A percentile compares a stretch with the other conserved stretches of the same genome.
Conservation (phyloP, 306 rosid species). For the Cicer arietinum region DNA sequence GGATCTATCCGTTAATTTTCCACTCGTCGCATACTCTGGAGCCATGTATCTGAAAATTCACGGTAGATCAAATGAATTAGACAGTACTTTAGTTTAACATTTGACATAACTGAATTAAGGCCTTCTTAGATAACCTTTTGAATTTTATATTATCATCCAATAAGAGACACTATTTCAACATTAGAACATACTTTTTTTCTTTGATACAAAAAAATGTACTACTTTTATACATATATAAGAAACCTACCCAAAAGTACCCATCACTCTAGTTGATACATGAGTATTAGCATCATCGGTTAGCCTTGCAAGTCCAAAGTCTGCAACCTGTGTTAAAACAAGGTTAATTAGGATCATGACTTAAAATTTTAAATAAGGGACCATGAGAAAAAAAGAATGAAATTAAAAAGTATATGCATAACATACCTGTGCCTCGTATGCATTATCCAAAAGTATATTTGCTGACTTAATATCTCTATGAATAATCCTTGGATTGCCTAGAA, state of each 20-base stretch:
- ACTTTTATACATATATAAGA: constrained; percentile 31
- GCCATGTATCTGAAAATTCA: constrained; percentile 80
- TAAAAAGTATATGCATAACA: constrained; percentile 42
- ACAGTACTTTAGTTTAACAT: not conserved
- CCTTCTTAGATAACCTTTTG: too few relatives aligned
- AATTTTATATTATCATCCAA: too few relatives aligned
- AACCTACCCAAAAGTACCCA: constrained; percentile 98
- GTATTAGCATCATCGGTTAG: constrained; percentile 72
- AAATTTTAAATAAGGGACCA: not conserved
- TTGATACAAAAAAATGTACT: not conserved
- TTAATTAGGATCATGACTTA: constrained; percentile 41
- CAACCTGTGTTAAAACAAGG: constrained; percentile 63
- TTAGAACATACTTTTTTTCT: too few relatives aligned
- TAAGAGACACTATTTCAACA: too few relatives aligned
- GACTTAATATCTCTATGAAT: constrained; percentile 97
- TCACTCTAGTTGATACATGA: constrained; percentile 92
- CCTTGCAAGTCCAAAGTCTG: constrained; percentile 96
- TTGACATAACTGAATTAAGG: not conserved
- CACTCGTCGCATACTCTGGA: constrained; percentile 95
- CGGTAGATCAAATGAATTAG: constrained; percentile 27
- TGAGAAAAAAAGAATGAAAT: not conserved
- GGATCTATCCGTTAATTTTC: constrained; percentile 92
- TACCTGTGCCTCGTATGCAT: constrained; percentile 74
- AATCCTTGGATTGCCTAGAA: constrained; percentile 86
- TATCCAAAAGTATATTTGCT: constrained; percentile 84